These are phyloP conservation scores for Pichia sporocuriosa DNA, from an alignment of 805 yeast species.

Conservation along the genomic window DNA sequence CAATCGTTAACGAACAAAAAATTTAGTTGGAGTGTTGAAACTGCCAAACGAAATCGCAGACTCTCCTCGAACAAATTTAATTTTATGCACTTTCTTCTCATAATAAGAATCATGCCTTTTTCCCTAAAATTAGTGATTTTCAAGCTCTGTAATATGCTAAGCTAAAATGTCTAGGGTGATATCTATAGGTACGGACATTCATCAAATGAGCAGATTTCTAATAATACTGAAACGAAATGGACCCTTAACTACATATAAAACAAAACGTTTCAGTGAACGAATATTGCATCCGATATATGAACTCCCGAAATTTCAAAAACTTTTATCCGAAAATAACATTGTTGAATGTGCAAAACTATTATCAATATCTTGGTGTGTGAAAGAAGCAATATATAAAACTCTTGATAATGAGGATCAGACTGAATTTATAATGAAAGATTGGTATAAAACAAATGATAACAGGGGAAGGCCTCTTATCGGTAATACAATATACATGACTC, in stretches of 20 bases:
- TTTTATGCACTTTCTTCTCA: no score
- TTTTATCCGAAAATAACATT: slow-evolving; percentile 14
- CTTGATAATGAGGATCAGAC: slow-evolving; percentile 43
- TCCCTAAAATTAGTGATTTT: no score
- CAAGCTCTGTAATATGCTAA: no score
- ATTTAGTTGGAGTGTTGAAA: no score
- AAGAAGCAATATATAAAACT: slow-evolving; percentile 68
- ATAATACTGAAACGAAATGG: slow-evolving; percentile 33
- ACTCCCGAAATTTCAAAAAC: slow-evolving; percentile 29
- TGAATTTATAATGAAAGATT: slow-evolving; percentile 47
- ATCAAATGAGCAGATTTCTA: slow-evolving; percentile 40
- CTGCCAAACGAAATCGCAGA: no score
- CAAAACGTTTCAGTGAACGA: slow-evolving; percentile 36
- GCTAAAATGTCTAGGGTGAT: slow-evolving; percentile 27
- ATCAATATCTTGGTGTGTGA: slow-evolving; percentile 64
- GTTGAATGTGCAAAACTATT: slow-evolving; percentile 31
- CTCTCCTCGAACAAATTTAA: no score
- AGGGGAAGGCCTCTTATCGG: slow-evolving; percentile 39
- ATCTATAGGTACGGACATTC: slow-evolving; percentile 55
- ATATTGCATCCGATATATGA: slow-evolving; percentile 45
- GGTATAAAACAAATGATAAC: slow-evolving; percentile 43
- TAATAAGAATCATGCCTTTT: no score
- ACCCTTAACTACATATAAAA: slow-evolving; percentile 25
- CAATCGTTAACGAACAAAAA: no score
- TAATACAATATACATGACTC: slow-evolving; percentile 23